Base-by-base conservation (phyloP, 2,329 filamentous ascomycete species). In the Byssochlamys sp. region DNA sequence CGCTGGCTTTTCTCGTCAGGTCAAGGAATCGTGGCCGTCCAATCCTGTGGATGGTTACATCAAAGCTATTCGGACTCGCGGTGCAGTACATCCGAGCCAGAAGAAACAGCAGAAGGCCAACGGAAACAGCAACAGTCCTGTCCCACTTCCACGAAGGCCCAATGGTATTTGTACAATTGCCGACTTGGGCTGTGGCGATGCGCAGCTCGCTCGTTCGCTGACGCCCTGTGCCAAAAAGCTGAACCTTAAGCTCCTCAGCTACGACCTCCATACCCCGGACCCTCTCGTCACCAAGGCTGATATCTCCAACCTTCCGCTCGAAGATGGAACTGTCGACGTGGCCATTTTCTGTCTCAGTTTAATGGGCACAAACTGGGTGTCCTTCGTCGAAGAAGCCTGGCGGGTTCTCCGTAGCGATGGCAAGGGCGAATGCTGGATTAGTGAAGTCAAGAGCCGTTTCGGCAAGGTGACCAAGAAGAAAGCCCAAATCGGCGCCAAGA, bases 311-410 rank as follows among this genome's bases (percentile, higher is more conserved):
- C 78, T 99, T 1, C 92, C 92, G 0, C 77, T 96, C 0, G 78
- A 78, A 4, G 85, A 91, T 64, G 86, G 84, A 51, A 85, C 82
- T 60, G 85, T 91, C 60, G 91, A 99, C 72, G 81, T 99, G 4
- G 89, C 89, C 53, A 86, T 99, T 64, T 97, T 97, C 79, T 99
- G 94, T 73, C 82, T 99, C 31, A 94, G 92, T 54, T 83, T 99
- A 59, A 99, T 99, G 94, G 94, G 94, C 69, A 99, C 94, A 57
- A 99, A 99, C 77, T 99, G 94, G 92, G 83, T 95, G 55, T 86
- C 90, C 66, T 97, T 99, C 71, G 83, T 99, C 67, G 94, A 97
- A 75, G 94, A 99, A 77, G 92, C 92, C 12, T 95, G 90, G 78
- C 86, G 94, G 56, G 81, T 97, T 55, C 81, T 99, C 60, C 87